These are phyloP conservation scores for Basidiobolus meristosporus DNA, from an alignment of 371 early-diverging fungal genomes.

Conservation along the genomic window DNA sequence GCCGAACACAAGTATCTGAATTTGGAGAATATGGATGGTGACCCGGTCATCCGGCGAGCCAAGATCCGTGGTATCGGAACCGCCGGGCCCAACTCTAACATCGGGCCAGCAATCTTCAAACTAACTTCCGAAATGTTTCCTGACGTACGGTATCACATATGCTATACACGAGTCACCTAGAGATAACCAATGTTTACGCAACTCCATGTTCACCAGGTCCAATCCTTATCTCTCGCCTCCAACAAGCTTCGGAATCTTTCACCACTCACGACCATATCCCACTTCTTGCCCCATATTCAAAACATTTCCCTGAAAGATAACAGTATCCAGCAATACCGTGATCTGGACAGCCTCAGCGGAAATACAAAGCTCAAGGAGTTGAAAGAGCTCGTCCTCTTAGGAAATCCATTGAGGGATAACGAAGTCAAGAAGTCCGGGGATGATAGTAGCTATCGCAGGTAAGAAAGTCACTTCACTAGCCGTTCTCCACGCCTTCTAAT, in stretches of 20 bases:
- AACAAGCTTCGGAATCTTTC: not conserved
- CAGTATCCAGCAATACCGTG: not conserved
- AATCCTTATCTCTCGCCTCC: not conserved
- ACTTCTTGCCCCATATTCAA: not conserved
- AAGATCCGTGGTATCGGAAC: not conserved
- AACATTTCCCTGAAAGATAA: not conserved
- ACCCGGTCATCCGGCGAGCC: not conserved
- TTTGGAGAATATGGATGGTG: not conserved
- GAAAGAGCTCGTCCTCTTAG: not conserved
- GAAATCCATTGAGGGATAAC: not conserved
- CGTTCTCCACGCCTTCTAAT: too few relatives aligned
- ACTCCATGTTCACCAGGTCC: not conserved
- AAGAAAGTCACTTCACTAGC: not conserved
- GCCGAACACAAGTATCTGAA: not conserved
- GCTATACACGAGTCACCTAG: not conserved
- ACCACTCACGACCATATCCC: not conserved
- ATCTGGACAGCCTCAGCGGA: not conserved
- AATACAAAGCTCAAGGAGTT: not conserved
- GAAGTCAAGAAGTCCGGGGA: not conserved
- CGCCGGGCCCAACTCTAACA: not conserved
- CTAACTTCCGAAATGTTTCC: not conserved
- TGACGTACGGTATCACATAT: not conserved
- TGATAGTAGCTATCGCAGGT: constrained; percentile 1
- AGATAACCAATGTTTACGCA: not conserved
- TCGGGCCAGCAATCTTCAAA: not conserved